Percentiles rank a stretch among this genome's conserved stretches.
These are phyloP conservation scores for Ciborinia camelliae DNA, from an alignment of 2,329 filamentous ascomycete genomes.

Conservation along the genomic window DNA sequence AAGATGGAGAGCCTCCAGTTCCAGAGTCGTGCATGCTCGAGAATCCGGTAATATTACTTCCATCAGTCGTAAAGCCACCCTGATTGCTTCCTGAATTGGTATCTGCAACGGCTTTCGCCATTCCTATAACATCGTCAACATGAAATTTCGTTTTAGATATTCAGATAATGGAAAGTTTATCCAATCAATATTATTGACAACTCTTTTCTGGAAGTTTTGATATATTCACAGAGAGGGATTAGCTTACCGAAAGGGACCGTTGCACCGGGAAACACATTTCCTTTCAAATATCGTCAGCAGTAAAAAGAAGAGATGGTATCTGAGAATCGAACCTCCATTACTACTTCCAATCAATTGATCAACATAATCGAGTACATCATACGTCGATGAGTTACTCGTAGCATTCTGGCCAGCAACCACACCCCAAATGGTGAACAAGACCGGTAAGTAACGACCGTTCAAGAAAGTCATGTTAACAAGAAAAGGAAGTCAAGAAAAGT, in stretches of 20 bases:
- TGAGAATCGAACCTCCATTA: slow-evolving; percentile 46
- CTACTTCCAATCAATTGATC: slow-evolving; percentile 54
- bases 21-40: slow-evolving; percentile 44
- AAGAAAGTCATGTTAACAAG: slow-evolving; percentile 19
- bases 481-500: not conserved
- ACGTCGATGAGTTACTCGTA: slow-evolving; percentile 24
- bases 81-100: slow-evolving; percentile 51
- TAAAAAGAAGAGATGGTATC: not conserved
- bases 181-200: not conserved
- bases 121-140: slow-evolving; percentile 38
- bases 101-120: slow-evolving; percentile 53
- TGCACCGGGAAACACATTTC: slow-evolving; percentile 54
- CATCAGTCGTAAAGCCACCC: slow-evolving; percentile 52
- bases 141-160: not conserved
- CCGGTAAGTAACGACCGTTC: not conserved
- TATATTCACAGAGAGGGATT: not conserved
- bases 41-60: slow-evolving; percentile 38
- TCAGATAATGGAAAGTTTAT: not conserved
- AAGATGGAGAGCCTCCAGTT: slow-evolving; percentile 52
- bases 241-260: slow-evolving; percentile 49
- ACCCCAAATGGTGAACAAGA: slow-evolving; percentile 6
- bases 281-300: slow-evolving; percentile 20
- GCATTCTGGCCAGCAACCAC: slow-evolving; percentile 23
- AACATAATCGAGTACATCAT: slow-evolving; percentile 43
- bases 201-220: not conserved